A percentile compares a stretch with the other conserved stretches of the same genome.
These are phyloP conservation scores for Chrysosporium queenslandicum DNA, from an alignment of 2,329 filamentous ascomycete species.

Conservation along the genomic window DNA sequence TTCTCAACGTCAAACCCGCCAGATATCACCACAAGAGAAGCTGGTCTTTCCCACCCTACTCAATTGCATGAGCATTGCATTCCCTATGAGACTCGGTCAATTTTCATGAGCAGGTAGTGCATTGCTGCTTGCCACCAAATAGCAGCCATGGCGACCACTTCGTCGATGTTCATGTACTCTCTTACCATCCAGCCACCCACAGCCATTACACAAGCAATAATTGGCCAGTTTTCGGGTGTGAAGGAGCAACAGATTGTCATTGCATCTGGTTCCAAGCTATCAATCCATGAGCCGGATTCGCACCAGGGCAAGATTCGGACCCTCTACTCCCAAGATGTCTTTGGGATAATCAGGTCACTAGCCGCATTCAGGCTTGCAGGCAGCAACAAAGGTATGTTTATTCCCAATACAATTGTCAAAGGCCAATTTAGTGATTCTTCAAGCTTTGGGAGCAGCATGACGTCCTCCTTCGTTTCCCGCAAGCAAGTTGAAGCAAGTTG, in stretches of 20 bases:
- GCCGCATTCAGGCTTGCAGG: slow-evolving; percentile 86
- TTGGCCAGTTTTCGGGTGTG: slow-evolving; percentile 90
- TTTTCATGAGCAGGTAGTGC: slow-evolving; percentile 7
- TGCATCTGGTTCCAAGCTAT: slow-evolving; percentile 79
- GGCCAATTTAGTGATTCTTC: slow-evolving; percentile 61
- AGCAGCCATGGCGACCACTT: slow-evolving; percentile 79
- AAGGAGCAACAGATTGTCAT: slow-evolving; percentile 97
- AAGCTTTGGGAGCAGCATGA: slow-evolving; percentile 50
- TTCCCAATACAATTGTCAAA: slow-evolving; percentile 17
- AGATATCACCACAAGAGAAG: not conserved
- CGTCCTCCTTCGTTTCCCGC: slow-evolving; percentile 22
- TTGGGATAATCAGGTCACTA: slow-evolving; percentile 85
- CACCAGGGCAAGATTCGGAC: slow-evolving; percentile 77
- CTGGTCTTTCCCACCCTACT: not conserved
- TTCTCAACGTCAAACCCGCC: not conserved
- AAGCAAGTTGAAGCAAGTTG: too few relatives aligned
- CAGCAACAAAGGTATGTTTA: slow-evolving; percentile 78
- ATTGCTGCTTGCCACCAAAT: slow-evolving; percentile 24
- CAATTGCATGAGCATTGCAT: not conserved
- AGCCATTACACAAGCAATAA: slow-evolving; percentile 76
- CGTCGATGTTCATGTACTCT: slow-evolving; percentile 97
- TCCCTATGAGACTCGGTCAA: slow-evolving; percentile 2
- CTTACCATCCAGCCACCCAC: slow-evolving; percentile 90
- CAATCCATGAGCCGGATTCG: slow-evolving; percentile 76
- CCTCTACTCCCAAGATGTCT: slow-evolving; percentile 82